Base-by-base conservation (phyloP, 257 asterid species). In the Knoxia roxburghii region DNA sequence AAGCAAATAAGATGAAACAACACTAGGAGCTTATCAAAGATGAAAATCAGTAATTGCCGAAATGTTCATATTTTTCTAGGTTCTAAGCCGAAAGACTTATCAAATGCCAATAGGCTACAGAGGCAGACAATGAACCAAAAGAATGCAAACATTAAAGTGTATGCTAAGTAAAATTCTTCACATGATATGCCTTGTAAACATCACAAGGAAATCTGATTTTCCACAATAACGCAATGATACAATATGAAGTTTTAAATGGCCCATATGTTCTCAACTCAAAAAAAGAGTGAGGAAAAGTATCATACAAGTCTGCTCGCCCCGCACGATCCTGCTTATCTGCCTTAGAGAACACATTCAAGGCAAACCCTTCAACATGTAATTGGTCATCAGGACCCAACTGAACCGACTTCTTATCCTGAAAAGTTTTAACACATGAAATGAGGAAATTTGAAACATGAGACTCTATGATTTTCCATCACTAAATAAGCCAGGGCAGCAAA, bases 321-420 rank as follows among this genome's bases (percentile, higher is more conserved):
- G 97, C 87, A 65, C 95, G 87, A 71, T 94, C 99, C 78, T 94
- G 99, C 76, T 94, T 94, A 83, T 94, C 99, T 43, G 97, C 99
- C 81, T 82, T 94, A 0, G 92, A 67, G 59, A 94, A 94, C 75
- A 94, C 95, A 73, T 72, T 90, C 82, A 70, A 81, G 74, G 97
- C 96, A 71, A 94, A 94, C 32, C 97, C 99, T 79, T 94, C 99
- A 70, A 94, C 64, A 56, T 94, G 91, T 29, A 90, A 81, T 64
- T 84, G 61, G 68, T 90, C 99, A 65, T 94, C 97, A 52, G 99
- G 93, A 24, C 88, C 92, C 81, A 94, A 70, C 33, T 66, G 71
- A 82, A 94, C 13, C 6, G 99, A 86, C 85, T 88, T 94, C 84
- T 87, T 94, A 77, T 94, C 99, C 97, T 94, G 75, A 71, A 78